Percentiles rank a stretch among this genome's conserved stretches.
Evolutionary conservation across 2,329 filamentous ascomycete species (phyloP).

Genomic region (Cryphonectria parasitica): DNA sequence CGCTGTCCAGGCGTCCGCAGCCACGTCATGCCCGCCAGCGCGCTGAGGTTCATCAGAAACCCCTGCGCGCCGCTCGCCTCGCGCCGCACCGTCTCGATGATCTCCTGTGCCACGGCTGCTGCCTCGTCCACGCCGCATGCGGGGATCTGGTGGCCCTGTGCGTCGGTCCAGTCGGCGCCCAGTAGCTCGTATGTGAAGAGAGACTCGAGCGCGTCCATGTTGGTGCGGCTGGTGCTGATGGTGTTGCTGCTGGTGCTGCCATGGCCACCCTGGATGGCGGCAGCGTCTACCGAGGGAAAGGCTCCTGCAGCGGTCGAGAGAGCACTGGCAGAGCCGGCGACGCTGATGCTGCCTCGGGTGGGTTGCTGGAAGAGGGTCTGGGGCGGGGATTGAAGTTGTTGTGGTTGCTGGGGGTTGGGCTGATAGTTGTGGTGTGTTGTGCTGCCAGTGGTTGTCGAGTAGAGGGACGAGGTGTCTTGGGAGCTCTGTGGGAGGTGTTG

Average conservation of each 20-base stretch:
- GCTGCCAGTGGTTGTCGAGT: conserved; percentile 17
- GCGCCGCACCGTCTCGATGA: conserved; percentile 57
- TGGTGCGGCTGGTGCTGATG: conserved; percentile 47
- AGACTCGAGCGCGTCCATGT: conserved; percentile 60
- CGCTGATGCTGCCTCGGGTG: conserved; percentile 5
- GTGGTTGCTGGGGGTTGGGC: conserved; percentile 11
- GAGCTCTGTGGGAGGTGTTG: conserved; percentile 15
- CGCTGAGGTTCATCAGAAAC: conserved; percentile 63
- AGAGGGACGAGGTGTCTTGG: conserved; percentile 12
- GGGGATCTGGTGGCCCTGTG: conserved; percentile 46
- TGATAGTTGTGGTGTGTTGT: not conserved
- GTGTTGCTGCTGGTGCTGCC: not conserved
- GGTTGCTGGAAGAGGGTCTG: conserved; percentile 9
- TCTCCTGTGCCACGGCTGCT: conserved; percentile 54
- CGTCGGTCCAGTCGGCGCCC: conserved; percentile 56
- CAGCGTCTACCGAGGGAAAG: conserved; percentile 7
- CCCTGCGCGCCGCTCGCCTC: conserved; percentile 56
- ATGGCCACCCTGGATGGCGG: not conserved
- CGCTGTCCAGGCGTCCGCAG: conserved; percentile 43
- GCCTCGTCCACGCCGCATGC: conserved; percentile 56
- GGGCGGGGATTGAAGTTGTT: conserved; percentile 7
- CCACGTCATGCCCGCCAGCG: conserved; percentile 57
- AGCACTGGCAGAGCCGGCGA: conserved; percentile 5
- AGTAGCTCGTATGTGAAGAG: conserved; percentile 57
- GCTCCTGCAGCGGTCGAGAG: conserved; percentile 27